A percentile compares a stretch with the other conserved stretches of the same genome.
phyloP scores from a whole-genome alignment of 1,284 basidiomycete genomes.

The Tilletia caries region DNA sequence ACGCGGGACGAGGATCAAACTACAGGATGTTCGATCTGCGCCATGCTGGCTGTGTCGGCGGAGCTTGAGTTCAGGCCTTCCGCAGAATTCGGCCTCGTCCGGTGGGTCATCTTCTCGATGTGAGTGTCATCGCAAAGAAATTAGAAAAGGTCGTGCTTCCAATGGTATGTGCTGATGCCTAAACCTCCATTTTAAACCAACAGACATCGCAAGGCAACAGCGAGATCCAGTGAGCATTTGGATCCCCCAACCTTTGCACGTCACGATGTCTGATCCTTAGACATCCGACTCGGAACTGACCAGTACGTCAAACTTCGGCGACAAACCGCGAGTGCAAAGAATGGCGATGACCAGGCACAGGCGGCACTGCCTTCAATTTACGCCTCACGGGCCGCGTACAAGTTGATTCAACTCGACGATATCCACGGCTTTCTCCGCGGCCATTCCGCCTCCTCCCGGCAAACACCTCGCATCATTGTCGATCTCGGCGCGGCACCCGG shows the following conservation, averaged over 20 bases:
- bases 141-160: too few relatives aligned
- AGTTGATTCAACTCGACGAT: slow-evolving; percentile 38
- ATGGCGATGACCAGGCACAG: not conserved
- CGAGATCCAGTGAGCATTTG: not conserved
- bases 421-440: slow-evolving; percentile 31
- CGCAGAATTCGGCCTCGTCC: too few relatives aligned
- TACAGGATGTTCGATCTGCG: too few relatives aligned
- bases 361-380: slow-evolving; percentile 3
- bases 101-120: slow-evolving; percentile 1
- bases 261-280: not conserved
- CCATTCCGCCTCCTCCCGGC: not conserved
- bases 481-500: slow-evolving; percentile 48
- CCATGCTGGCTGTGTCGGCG: too few relatives aligned
- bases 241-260: not conserved
- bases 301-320: slow-evolving; percentile 6
- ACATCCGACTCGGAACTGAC: not conserved
- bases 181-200: not conserved
- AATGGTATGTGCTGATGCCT: too few relatives aligned
- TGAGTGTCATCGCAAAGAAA: not conserved
- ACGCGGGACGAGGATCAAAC: too few relatives aligned
- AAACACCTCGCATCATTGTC: slow-evolving; percentile 28
- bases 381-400: slow-evolving; percentile 44
- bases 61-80: too few relatives aligned
- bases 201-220: slow-evolving; percentile 3
- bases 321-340: not conserved